phyloP scores from a whole-genome alignment of 805 yeast genomes.

The Saturnispora sekii region DNA sequence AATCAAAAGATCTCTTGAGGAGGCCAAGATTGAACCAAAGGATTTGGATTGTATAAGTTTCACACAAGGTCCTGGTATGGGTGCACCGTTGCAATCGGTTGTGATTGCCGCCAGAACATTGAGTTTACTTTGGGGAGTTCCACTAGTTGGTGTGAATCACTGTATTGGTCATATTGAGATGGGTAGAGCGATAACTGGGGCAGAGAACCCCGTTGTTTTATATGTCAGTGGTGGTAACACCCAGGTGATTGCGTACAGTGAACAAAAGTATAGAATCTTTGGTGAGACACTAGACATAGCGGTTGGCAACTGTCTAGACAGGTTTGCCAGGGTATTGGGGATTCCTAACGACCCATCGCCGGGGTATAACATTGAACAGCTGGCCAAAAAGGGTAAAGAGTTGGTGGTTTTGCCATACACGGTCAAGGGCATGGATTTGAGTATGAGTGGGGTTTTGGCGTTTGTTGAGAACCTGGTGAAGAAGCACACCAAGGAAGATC shows the following conservation, averaged over 20 bases:
- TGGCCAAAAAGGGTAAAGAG: slow-evolving; percentile 63
- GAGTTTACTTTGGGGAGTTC: slow-evolving; percentile 68
- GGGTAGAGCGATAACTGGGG: slow-evolving; percentile 99
- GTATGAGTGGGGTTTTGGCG: slow-evolving; percentile 93
- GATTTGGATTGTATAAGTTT: slow-evolving; percentile 79
- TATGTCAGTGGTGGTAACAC: slow-evolving; percentile 99
- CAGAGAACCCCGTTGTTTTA: slow-evolving; percentile 90
- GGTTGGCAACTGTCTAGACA: slow-evolving; percentile 90
- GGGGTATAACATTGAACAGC: slow-evolving; percentile 91
- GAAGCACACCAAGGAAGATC: slow-evolving; percentile 69
- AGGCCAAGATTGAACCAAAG: slow-evolving; percentile 38
- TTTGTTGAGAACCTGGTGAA: slow-evolving; percentile 50
- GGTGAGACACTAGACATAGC: slow-evolving; percentile 99
- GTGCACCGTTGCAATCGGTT: slow-evolving; percentile 92
- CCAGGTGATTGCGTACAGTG: slow-evolving; percentile 93
- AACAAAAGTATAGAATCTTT: slow-evolving; percentile 89
- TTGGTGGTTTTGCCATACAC: slow-evolving; percentile 84
- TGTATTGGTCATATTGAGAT: slow-evolving; percentile 98
- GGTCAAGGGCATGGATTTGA: slow-evolving; percentile 96
- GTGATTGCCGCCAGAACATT: slow-evolving; percentile 87
- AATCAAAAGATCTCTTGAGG: slow-evolving; percentile 54
- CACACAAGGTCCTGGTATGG: slow-evolving; percentile 99
- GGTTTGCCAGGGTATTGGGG: slow-evolving; percentile 86
- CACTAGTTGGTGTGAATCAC: slow-evolving; percentile 91
- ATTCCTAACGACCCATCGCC: slow-evolving; percentile 95